Conservation (phyloP, 179 eudicot species). For the Patellifolia procumbens region DNA sequence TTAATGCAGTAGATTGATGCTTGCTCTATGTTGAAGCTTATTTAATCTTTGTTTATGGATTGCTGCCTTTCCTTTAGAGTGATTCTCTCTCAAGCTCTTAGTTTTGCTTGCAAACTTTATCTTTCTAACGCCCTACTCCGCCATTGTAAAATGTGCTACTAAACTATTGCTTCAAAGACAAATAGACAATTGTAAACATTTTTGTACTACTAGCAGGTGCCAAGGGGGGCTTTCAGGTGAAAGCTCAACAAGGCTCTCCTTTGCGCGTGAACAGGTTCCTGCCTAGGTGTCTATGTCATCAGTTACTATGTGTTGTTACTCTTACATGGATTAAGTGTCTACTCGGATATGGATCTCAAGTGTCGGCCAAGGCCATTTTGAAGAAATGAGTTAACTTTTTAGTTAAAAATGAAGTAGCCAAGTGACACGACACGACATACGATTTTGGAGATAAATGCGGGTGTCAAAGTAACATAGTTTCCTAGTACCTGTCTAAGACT, state of each 20-base stretch:
- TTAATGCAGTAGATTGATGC: neutral
- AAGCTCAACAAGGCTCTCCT: neutral
- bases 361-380: too few species aligned
- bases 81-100: neutral
- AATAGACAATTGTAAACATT: neutral
- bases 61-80: neutral
- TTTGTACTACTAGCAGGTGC: neutral
- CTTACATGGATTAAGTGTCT: too few species aligned
- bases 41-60: neutral
- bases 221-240: neutral
- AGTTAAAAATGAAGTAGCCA: too few species aligned
- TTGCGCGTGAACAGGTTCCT: neutral
- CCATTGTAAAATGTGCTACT: neutral
- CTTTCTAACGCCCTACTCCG: neutral
- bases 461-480: too few species aligned
- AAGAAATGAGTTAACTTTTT: too few species aligned
- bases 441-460: too few species aligned
- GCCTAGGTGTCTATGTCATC: neutral
- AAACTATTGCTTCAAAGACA: neutral
- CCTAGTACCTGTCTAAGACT: neutral
- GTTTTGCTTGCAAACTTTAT: neutral
- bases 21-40: neutral
- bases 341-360: too few species aligned
- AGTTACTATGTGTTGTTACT: neutral
- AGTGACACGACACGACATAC: too few species aligned